A percentile compares a stretch with the other conserved stretches of the same genome.
phyloP scores from a whole-genome alignment of 441 rosid species.

The Jatropha podagrica region DNA sequence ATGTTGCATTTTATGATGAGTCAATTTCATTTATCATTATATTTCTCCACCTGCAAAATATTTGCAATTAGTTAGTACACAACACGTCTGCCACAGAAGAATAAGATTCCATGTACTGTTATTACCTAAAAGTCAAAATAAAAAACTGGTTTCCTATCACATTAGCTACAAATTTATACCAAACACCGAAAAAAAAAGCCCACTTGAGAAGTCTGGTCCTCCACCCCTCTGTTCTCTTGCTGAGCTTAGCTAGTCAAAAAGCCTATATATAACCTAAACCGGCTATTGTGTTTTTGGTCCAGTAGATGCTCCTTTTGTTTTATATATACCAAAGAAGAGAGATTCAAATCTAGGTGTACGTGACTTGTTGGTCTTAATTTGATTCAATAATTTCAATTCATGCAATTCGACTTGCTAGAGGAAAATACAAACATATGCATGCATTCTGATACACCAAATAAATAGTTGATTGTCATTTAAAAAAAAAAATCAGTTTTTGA shows the following conservation, averaged over 20 bases:
- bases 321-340: too few species aligned
- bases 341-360: too few species aligned
- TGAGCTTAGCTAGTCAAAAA: not conserved
- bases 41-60: slow-evolving; percentile 20
- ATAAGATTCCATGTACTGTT: not conserved
- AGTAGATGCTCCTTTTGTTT: too few species aligned
- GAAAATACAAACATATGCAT: too few species aligned
- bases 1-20: not conserved
- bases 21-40: slow-evolving; percentile 14
- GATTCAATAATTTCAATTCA: too few species aligned
- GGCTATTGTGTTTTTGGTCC: too few species aligned
- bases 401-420: too few species aligned
- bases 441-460: too few species aligned
- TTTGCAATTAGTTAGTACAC: not conserved
- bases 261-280: not conserved
- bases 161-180: not conserved
- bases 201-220: not conserved
- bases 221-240: not conserved
- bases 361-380: too few species aligned
- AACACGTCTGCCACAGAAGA: not conserved
- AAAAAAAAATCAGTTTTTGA: too few species aligned
- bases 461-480: too few species aligned
- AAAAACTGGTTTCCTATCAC: not conserved
- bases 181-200: not conserved
- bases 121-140: slow-evolving; percentile 7